phyloP scores from a whole-genome alignment of 176 grass and related monocot genomes.

The Canna indica region DNA sequence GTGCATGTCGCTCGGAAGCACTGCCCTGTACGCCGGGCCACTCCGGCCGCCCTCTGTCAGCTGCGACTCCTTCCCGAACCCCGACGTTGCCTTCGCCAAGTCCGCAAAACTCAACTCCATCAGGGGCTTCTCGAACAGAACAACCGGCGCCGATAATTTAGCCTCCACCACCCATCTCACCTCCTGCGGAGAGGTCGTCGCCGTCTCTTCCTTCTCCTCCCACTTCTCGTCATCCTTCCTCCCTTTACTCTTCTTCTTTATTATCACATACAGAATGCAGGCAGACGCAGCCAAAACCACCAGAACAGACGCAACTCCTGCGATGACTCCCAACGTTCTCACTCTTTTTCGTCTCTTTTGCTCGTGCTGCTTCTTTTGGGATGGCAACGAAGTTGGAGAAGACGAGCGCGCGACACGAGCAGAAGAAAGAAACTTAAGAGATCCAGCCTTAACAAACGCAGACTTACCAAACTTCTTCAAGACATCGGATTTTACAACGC shows the following conservation, averaged over 20 bases:
- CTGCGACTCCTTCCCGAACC: constrained; percentile 80
- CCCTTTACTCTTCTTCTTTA: constrained; percentile 1
- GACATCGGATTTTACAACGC: constrained; percentile 20
- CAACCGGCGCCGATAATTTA: constrained; percentile 40
- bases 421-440: constrained; percentile 18
- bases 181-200: constrained; percentile 35
- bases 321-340: constrained; percentile 6
- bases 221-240: constrained; percentile 17
- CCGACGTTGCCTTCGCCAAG: constrained; percentile 60
- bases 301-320: background rate
- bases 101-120: constrained; percentile 68
- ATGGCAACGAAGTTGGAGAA: background rate
- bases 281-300: constrained; percentile 1
- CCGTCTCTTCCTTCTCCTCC: constrained; percentile 3
- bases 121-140: constrained; percentile 65
- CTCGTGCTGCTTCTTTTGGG: background rate
- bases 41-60: constrained; percentile 46
- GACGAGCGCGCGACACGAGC: background rate
- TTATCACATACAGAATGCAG: constrained; percentile 16
- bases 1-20: constrained; percentile 54
- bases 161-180: constrained; percentile 40
- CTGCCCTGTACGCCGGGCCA: constrained; percentile 62
- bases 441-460: constrained; percentile 42
- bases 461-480: constrained; percentile 41
- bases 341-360: constrained; percentile 3